Base-by-base conservation (phyloP, 2,329 filamentous ascomycete species). In the Phaeosphaeriaceae sp. region DNA sequence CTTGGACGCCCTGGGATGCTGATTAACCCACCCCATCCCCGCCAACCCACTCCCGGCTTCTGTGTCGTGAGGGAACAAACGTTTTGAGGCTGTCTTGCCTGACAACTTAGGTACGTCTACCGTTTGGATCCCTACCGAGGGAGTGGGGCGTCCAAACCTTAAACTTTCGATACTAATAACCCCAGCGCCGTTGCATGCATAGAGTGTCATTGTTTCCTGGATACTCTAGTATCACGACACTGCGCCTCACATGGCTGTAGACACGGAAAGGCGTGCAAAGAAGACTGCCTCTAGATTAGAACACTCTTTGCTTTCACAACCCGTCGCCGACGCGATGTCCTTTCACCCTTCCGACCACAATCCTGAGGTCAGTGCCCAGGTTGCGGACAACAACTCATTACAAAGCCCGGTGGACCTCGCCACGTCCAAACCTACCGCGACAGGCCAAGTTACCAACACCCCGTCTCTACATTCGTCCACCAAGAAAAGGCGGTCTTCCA, bases 401-500 rank as follows among this genome's bases (percentile, higher is more conserved):
- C 68, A 62, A 49, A 68, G 61, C 56, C 65, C 68, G 44, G 64
- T 65, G 47, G 63, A 70, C 48, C 66, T 51, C 56, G 27, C 63
- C 58, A 66, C 67, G 21, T 62, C 61, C 54, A 60, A 67, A 42
- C 54, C 63, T 42, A 57, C 65, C 56, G 55, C 66, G 13, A 54
- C 66, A 55, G 65, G 61, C 46, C 68, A 68, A 45, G 63, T 67
- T 6, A 45, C 57, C 36, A 52, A 54, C 31, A 42, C 58, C 49
- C 68, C 70, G 31, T 36, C 31, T 36, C 31, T 36, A n/a, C 66
- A 66, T 21, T 69, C 71, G 15, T 54, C 64, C 19, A 66, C 52
- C 58, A 78, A 78, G 58, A 80, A 76, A 56, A 68, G 72, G 62
- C 75, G 76, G 47, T 64, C 73, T 2, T 76, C 75, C 54, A 80